Percentiles rank a stretch among this genome's conserved stretches.
Evolutionary conservation across 768 basidiomycete species (phyloP).

Genomic region (Calocybe gangraenosa): DNA sequence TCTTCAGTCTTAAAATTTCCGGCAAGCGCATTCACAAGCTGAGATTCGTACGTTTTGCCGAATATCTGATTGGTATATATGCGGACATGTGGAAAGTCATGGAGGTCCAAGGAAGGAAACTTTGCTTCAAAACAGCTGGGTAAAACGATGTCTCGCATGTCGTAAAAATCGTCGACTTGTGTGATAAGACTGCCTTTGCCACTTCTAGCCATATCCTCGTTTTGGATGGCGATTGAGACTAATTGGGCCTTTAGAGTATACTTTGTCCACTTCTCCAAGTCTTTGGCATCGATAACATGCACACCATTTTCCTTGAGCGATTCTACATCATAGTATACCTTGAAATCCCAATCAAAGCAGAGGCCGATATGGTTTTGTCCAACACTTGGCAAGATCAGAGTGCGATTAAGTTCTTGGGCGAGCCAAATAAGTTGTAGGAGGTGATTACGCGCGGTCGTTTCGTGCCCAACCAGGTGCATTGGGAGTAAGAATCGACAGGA

Average conservation of each 20-base stretch:
- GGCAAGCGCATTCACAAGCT: conserved; percentile 16
- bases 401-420: conserved; percentile 47
- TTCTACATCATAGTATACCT: conserved; percentile 43
- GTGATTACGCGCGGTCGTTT: conserved; percentile 55
- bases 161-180: conserved; percentile 16
- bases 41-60: conserved; percentile 2
- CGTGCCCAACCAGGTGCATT: conserved; percentile 49
- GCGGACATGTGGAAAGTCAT: conserved; percentile 10
- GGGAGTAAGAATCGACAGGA: conserved; percentile 47
- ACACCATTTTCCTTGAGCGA: conserved; percentile 11
- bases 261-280: conserved; percentile 27
- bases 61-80: not conserved
- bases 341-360: conserved; percentile 47
- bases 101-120: conserved; percentile 16
- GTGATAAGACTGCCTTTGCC: conserved; percentile 1
- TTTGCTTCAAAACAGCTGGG: conserved; percentile 21
- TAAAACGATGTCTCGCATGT: conserved; percentile 18
- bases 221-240: conserved; percentile 18
- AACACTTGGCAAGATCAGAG: conserved; percentile 58
- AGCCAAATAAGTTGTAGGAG: conserved; percentile 47
- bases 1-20: not conserved
- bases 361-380: conserved; percentile 49
- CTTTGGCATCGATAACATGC: not conserved
- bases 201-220: conserved; percentile 17
- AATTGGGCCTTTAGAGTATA: conserved; percentile 30